These are phyloP conservation scores for Colletotrichum sp. DNA, from an alignment of 2,329 filamentous ascomycete genomes.

Conservation along the genomic window DNA sequence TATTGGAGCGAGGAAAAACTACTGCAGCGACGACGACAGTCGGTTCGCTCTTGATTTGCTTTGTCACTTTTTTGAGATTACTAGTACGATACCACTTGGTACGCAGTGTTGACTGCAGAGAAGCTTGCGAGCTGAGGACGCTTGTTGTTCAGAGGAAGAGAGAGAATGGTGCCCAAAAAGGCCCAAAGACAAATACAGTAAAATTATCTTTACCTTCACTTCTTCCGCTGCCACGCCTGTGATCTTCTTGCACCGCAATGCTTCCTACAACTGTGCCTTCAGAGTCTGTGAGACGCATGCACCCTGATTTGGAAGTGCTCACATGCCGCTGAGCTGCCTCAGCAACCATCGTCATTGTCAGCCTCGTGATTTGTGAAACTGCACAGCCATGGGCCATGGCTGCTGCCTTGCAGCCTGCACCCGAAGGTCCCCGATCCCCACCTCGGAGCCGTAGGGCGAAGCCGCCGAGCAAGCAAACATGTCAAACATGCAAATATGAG, in stretches of 20 bases:
- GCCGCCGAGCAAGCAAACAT: background rate
- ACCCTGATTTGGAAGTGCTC: background rate
- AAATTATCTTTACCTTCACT: background rate
- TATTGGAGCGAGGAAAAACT: background rate
- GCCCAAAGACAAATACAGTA: background rate
- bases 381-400: background rate
- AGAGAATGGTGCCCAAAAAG: background rate
- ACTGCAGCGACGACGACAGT: conserved; percentile 2
- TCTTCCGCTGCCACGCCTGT: background rate
- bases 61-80: background rate
- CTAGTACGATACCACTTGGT: conserved; percentile 6
- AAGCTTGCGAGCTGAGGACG: background rate
- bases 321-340: background rate
- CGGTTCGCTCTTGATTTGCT: background rate
- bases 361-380: background rate
- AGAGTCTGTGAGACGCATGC: background rate
- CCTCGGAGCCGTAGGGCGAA: background rate
- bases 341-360: background rate
- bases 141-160: background rate
- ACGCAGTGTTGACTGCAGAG: background rate
- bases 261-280: background rate
- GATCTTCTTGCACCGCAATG: too few species aligned
- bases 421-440: background rate
- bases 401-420: background rate
- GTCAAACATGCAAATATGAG: background rate